These are phyloP conservation scores for Colletotrichum siamense DNA, from an alignment of 2,329 filamentous ascomycete genomes.

Conservation along the genomic window DNA sequence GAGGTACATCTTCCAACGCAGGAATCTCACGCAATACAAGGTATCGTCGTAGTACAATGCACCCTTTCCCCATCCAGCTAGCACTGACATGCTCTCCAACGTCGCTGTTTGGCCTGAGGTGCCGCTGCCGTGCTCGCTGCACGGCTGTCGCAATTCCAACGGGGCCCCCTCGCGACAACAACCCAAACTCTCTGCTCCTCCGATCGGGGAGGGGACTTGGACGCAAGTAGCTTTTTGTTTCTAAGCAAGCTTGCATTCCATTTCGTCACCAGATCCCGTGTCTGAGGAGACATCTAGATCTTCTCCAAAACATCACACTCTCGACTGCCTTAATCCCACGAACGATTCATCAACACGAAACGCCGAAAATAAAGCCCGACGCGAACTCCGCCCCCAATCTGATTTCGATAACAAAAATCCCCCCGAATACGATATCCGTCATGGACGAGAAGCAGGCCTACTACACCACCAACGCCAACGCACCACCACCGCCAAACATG, in stretches of 20 bases:
- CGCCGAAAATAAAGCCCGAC: not conserved
- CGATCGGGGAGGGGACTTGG: not conserved
- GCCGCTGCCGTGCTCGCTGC: not conserved
- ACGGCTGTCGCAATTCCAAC: slow-evolving; percentile 15
- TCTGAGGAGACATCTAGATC: not conserved
- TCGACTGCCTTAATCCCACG: not conserved
- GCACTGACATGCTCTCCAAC: not conserved
- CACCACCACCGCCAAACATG: not conserved
- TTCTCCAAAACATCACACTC: not conserved
- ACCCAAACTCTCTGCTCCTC: not conserved
- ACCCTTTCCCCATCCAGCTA: not conserved
- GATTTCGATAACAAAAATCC: not conserved
- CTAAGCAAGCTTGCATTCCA: not conserved
- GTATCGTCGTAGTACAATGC: not conserved
- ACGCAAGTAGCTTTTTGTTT: not conserved
- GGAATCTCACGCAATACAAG: not conserved
- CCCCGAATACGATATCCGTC: not conserved
- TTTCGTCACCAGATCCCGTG: not conserved
- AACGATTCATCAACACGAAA: not conserved
- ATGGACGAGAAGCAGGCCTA: slow-evolving; percentile 24
- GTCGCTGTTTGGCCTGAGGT: not conserved
- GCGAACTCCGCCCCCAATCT: not conserved
- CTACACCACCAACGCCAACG: not conserved
- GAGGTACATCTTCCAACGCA: not conserved
- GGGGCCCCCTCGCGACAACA: slow-evolving; percentile 6